Evolutionary conservation across 345 rosid genomes (phyloP), one percentile per base, ranked within the genome.

Genomic region (Brassica nigra): DNA sequence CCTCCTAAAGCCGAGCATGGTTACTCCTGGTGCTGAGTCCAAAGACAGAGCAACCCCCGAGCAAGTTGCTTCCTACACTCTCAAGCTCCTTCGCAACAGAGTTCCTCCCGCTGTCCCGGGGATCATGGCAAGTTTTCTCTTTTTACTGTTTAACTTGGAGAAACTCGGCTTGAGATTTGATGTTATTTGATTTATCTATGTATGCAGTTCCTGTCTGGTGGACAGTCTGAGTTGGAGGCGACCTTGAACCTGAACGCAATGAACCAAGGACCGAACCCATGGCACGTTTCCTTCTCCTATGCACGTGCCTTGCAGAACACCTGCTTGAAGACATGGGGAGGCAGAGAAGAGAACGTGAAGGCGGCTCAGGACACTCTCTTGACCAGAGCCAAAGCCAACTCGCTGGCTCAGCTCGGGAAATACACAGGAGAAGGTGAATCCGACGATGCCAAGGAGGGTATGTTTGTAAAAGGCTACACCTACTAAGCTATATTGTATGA

Each of bases 1-100:
- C 79, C 99, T 95, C 76, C 83, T 95, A 62, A 95, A 95, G 88
- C 99, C 99, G 3, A 95, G 97, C 87, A 95, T 95, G 99, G 98
- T 95, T 54, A 95, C 98, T 47, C 98, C 99, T 4, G 98, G 99
- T 4, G 99, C 95, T 44, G 99, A 91, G 81, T 84, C 91, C 85
- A 92, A 87, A 78, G 97, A 89, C 8, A 89, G 58, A 76, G 97
- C 97, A 66, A 91, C 88, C 31, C 97, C 97, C 11, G 76, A 89
- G 52, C 88, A 90, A 65, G 97, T 95, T 78, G 89, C 97, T 20
- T 89, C 88, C 0, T 92, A 91, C 95, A 95, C 97, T 57, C 99
- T 91, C 87, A 90, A 89, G 86, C 97, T 95, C 76, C 94, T 95
- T 54, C 84, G 81, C 71, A 80, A 85, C 70, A 90, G 97, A 86